Conservation (phyloP, 306 rosid genomes). For the Vicia faba region DNA sequence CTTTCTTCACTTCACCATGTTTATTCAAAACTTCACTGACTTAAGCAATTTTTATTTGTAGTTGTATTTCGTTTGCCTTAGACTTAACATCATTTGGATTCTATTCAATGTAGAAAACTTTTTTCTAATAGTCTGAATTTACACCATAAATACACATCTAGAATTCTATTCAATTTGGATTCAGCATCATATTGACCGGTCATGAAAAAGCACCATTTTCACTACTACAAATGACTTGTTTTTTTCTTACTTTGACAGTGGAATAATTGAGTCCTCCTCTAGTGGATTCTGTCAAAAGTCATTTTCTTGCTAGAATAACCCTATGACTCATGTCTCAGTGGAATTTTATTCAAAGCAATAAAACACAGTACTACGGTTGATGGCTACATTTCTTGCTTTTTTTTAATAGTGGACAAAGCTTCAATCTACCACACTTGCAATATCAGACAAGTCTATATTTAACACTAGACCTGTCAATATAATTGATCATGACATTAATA, state of each 20-base stretch:
- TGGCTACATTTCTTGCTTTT: conserved; percentile 29
- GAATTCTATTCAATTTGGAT: neutral
- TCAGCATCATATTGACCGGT: neutral
- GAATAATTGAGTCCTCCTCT: conserved; percentile 13
- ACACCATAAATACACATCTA: conserved; percentile 10
- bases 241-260: conserved; percentile 20
- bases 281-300: conserved; percentile 14
- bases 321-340: neutral
- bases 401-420: conserved; percentile 35
- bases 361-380: conserved; percentile 30
- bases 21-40: too few species aligned
- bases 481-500: conserved; percentile 25
- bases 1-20: too few species aligned
- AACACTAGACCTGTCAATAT: neutral
- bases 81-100: too few species aligned
- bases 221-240: neutral
- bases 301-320: conserved; percentile 31
- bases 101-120: too few species aligned
- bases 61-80: too few species aligned
- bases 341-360: neutral
- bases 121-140: conserved; percentile 13
- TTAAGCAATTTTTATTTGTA: too few species aligned
- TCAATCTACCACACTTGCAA: conserved; percentile 11
- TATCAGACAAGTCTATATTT: neutral
- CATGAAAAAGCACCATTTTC: conserved; percentile 17